Evolutionary conservation across 1,284 basidiomycete genomes (phyloP), one percentile per base, ranked within the genome.

Genomic region (Quambalaria eucalypti): DNA sequence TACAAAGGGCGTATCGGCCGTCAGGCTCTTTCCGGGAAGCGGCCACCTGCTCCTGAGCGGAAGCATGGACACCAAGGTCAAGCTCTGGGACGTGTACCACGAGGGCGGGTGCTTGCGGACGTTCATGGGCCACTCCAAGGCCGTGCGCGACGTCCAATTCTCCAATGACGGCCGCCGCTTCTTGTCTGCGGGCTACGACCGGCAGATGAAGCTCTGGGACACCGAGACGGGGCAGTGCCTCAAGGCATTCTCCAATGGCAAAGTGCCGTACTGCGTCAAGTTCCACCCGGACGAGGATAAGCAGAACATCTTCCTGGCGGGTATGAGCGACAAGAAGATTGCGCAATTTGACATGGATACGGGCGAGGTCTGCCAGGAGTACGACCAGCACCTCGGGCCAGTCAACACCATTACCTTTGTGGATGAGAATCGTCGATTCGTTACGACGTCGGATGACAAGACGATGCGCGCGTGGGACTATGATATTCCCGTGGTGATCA

Each of bases 281-380:
- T 98, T 96, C 80, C 87, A 98, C 77, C 95, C 95, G 5, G 91
- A 96, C 74, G 82, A 87, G 51, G 91, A 96, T 71, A 96, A 97
- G 77, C 91, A 96, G 73, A 81, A 97, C 74, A 86, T 92, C 56
- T 98, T 98, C 81, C 80, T 99, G 36, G 90, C 93, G 40, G 95
- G 95, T 63, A 99, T 97, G 92, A 88, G 87, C 51, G 93, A 98
- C 78, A 98, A 97, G 79, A 97, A 97, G 79, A 95, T 98, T 63
- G 87, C 97, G 28, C 93, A 98, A 89, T 98, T 92, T 75, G 93
- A 99, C 74, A 88, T 90, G 73, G 85, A 88, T 71, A 84, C 87
- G 21, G 87, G 87, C 29, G 90, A 96, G 74, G 91, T 98, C 59
- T 88, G 86, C 1, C 95, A 99, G 77, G 93, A 97, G 77, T 99